Evolutionary conservation across 202 grass and related monocot genomes (phyloP), one percentile per base, ranked within the genome.

Genomic region (Sporobolus alterniflorus): DNA sequence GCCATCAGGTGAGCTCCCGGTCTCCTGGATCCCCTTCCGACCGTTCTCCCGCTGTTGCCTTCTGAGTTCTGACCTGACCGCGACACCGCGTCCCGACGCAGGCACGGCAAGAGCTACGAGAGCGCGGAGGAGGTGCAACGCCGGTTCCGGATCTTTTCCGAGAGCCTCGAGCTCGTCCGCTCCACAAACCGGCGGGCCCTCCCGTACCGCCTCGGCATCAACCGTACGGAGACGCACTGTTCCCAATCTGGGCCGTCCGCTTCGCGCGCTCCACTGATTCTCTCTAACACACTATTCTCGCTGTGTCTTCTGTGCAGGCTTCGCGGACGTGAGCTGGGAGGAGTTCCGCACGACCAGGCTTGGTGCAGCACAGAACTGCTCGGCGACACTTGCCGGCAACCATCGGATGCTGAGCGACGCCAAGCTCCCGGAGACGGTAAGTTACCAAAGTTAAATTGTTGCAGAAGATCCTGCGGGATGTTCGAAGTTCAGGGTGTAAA

Each of bases 251-350:
- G 13, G 6, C 69, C 54, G 48, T 20, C 61, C 26, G 12, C 68
- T 77, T 54, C 4, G 64, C 11, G 4, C 9, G 8, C 9, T 31
- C 55, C 11, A 20, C 10, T 21, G 10, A 60, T 79, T 30, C 78
- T 34, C 69, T 40, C 34, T 16, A 21, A 6, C 11, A 21, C 40
- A 6, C 14, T 29, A 50, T 50, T 33, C 12, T 75, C 21, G 49
- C 39, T 74, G 75, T 67, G 66, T 65, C 73, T 72, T 66, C 30
- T 10, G 4, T 61, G 46, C 83, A 99, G 93, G 79, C 16, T 99
- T 89, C 67, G 78, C 96, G 48, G 96, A 99, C 81, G 86, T 99
- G 96, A 99, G 77, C 89, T 99, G 96, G 96, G 91, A 99, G 74
- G 96, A 99, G 68, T 99, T 99, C 91, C 84, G 40, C n/a, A 63